Conservation (phyloP, 164 flowering plant genomes). For the Echeveria elegans region DNA sequence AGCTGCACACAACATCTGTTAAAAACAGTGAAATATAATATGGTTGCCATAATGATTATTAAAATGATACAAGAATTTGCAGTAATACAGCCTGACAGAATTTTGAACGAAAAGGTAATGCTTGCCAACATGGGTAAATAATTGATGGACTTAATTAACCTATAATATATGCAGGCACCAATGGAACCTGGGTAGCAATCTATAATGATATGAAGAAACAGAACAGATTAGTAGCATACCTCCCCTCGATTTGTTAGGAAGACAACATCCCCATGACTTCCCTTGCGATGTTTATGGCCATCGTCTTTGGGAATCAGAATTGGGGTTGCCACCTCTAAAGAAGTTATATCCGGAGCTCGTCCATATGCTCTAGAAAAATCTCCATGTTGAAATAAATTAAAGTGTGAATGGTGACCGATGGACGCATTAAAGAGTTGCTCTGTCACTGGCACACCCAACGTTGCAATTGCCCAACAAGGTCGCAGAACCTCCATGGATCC, state of each 20-base stretch:
- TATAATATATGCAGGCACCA: neutral
- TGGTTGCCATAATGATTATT: too few species aligned
- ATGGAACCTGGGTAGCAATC: neutral
- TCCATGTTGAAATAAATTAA: slow-evolving; percentile 71
- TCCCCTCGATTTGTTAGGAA: slow-evolving; percentile 94
- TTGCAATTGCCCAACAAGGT: slow-evolving; percentile 98
- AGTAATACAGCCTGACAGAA: too few species aligned
- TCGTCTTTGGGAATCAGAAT: slow-evolving; percentile 74
- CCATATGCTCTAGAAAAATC: slow-evolving; percentile 62
- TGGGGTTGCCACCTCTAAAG: slow-evolving; percentile 89
- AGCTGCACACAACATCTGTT: too few species aligned
- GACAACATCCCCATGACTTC: slow-evolving; percentile 95
- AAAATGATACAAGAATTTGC: too few species aligned
- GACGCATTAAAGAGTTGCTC: slow-evolving; percentile 97
- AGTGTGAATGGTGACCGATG: slow-evolving; percentile 72
- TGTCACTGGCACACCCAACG: slow-evolving; percentile 92
- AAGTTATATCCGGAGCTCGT: slow-evolving; percentile 38
- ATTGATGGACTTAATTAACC: neutral
- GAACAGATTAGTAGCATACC: slow-evolving; percentile 37
- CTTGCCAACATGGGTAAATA: neutral
- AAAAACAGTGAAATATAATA: too few species aligned
- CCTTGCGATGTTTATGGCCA: slow-evolving; percentile 83
- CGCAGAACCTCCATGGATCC: slow-evolving; percentile 95
- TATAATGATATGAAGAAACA: neutral
- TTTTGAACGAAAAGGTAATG: neutral